Percentiles rank a stretch among this genome's conserved stretches.
phyloP scores from a whole-genome alignment of 495 filamentous ascomycete species.

The Xylaria sp. region DNA sequence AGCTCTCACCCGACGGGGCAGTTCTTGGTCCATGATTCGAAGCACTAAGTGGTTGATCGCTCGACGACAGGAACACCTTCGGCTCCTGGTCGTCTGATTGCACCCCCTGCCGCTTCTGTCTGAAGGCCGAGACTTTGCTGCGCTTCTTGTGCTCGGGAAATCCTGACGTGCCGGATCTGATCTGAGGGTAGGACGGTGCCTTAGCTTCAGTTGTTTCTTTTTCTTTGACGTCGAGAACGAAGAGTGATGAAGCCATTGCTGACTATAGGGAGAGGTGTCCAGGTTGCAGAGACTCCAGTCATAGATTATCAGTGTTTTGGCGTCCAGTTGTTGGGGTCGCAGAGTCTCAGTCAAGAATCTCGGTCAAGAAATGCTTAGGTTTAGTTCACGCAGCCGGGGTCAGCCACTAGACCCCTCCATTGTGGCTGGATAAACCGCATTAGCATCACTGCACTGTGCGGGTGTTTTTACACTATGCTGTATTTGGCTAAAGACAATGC shows the following conservation, averaged over 20 bases:
- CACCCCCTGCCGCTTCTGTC: conserved; percentile 62
- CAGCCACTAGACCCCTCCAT: conserved; percentile 6
- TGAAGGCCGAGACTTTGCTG: conserved; percentile 74
- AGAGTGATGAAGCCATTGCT: conserved; percentile 49
- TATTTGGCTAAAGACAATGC: neutral
- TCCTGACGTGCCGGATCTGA: conserved; percentile 67
- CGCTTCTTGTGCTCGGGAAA: conserved; percentile 89
- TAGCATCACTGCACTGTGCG: neutral
- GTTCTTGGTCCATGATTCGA: neutral
- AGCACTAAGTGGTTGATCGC: conserved; percentile 22
- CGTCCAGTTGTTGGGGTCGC: neutral
- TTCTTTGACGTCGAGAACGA: conserved; percentile 83
- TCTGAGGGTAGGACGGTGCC: conserved; percentile 68
- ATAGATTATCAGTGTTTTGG: neutral
- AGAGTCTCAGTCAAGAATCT: neutral
- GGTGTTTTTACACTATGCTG: neutral
- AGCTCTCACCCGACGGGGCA: conserved; percentile 14
- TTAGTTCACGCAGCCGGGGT: neutral
- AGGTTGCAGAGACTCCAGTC: neutral
- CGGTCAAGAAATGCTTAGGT: neutral
- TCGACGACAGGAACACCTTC: conserved; percentile 24
- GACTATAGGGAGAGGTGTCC: neutral
- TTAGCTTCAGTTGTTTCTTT: conserved; percentile 61
- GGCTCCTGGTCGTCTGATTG: conserved; percentile 24
- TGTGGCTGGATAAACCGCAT: conserved; percentile 1